Evolutionary conservation across 345 rosid species (phyloP), one percentile per base, ranked within the genome.

Genomic region (Angophora floribunda): DNA sequence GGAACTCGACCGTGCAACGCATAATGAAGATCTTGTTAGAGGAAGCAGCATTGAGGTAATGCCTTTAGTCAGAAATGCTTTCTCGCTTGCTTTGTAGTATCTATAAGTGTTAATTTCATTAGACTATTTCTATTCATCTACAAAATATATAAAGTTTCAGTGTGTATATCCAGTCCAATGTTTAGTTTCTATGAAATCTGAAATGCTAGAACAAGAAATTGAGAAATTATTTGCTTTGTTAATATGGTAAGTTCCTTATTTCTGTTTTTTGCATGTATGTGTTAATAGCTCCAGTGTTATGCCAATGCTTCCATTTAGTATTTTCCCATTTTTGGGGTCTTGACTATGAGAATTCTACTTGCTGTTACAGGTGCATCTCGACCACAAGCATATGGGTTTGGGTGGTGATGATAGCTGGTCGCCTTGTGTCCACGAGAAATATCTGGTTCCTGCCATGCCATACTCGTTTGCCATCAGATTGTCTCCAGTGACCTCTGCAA

Each of bases 371-470:
- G 98, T 98, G 86, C 99, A 98, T 92, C 97, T 98, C 15, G 99
- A 98, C 92, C 98, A 98, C 92, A 96, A 94, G 91, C 99, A 98
- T 93, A 98, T 96, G 98, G 99, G 99, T 6, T 7, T 95, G 32
- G 99, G 95, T 13, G 99, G 99, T 89, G 99, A 97, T 65, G 99
- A 97, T 93, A 98, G 98, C 90, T 98, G 98, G 98, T 90, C 96
- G 5, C 98, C 98, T 2, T 91, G 94, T 86, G 96, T 95, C 85
- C 98, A 98, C 14, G 95, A 95, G 28, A 93, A 97, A 87, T 96
- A 94, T 90, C 91, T 97, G 88, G 89, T 97, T 92, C 96, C 98
- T 36, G 93, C 98, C 2, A 91, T 91, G 87, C 95, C 96, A 24
- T 96, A 94, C 90, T 95, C 98, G 1, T 96, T 95, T 89, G 92